A percentile compares a stretch with the other conserved stretches of the same genome.
Conservation (phyloP, 495 filamentous ascomycete genomes). For the Trichoderma virens region DNA sequence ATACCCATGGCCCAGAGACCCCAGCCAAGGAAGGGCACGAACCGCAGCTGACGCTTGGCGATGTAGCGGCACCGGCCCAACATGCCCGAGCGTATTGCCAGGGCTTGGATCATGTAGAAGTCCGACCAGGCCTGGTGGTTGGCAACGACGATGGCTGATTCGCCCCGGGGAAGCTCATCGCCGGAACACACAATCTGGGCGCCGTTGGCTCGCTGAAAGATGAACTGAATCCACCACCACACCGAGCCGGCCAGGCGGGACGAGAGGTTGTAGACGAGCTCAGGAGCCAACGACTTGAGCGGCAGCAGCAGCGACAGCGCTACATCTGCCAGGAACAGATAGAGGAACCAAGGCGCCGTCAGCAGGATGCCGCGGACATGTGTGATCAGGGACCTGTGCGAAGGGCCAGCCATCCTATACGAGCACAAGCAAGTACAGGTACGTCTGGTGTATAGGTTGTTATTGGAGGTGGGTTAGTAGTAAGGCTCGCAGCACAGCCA, state of each 20-base stretch:
- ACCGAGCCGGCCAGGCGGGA: slow-evolving; percentile 41
- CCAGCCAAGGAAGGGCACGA: slow-evolving; percentile 53
- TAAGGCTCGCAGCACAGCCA: not conserved
- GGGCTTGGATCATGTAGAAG: slow-evolving; percentile 52
- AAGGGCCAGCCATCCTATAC: not conserved
- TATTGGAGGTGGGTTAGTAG: too few relatives aligned
- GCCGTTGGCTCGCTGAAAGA: slow-evolving; percentile 42
- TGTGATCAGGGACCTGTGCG: slow-evolving; percentile 11
- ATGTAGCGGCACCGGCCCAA: slow-evolving; percentile 51
- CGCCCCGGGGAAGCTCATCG: slow-evolving; percentile 33
- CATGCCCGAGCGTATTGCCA: slow-evolving; percentile 46
- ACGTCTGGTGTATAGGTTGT: too few relatives aligned
- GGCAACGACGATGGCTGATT: slow-evolving; percentile 48
- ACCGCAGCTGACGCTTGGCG: slow-evolving; percentile 45
- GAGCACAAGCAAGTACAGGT: not conserved
- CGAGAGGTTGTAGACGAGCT: slow-evolving; percentile 38
- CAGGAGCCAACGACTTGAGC: slow-evolving; percentile 37
- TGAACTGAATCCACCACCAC: slow-evolving; percentile 45
- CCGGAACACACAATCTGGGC: slow-evolving; percentile 44
- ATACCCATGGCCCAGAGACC: slow-evolving; percentile 55
- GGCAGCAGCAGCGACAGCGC: slow-evolving; percentile 45
- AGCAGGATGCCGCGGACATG: slow-evolving; percentile 36
- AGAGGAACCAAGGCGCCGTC: slow-evolving; percentile 40
- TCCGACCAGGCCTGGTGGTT: slow-evolving; percentile 54
- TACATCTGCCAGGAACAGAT: slow-evolving; percentile 41